Conservation (phyloP, 352 stramenopile species). For the Pythium plurisporium region DNA sequence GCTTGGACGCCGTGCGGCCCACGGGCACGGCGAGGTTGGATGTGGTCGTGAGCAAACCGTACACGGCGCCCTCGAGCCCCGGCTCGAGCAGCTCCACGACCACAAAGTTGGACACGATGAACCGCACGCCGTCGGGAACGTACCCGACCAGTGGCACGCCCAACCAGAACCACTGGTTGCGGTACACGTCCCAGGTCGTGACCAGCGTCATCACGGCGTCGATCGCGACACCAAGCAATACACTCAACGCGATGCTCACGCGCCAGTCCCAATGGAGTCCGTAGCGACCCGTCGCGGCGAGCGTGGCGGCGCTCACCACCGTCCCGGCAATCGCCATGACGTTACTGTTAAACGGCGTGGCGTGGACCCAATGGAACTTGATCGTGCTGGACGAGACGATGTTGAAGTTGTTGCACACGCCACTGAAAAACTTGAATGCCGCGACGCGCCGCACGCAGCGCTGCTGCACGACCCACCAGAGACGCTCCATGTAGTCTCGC, state of each 20-base stretch:
- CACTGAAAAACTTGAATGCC: conserved; percentile 26
- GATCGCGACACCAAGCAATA: conserved; percentile 12
- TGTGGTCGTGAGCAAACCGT: conserved; percentile 32
- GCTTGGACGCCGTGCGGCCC: conserved; percentile 17
- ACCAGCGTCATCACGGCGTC: conserved; percentile 23
- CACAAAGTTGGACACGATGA: conserved; percentile 23
- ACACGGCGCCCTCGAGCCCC: conserved; percentile 15
- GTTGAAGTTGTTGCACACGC: conserved; percentile 23
- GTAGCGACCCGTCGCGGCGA: conserved; percentile 16
- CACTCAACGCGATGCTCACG: conserved; percentile 11
- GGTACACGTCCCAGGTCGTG: conserved; percentile 23
- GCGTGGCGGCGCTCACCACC: conserved; percentile 5
- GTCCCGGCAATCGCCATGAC: conserved; percentile 17
- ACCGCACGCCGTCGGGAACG: conserved; percentile 19
- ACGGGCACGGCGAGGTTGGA: conserved; percentile 16
- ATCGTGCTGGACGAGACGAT: conserved; percentile 13
- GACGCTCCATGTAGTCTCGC: conserved; percentile 16
- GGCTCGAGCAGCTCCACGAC: conserved; percentile 20
- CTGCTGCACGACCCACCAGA: conserved; percentile 27
- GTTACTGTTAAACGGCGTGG: conserved; percentile 18
- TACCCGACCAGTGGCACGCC: conserved; percentile 15
- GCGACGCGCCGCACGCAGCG: conserved; percentile 27
- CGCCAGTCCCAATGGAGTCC: conserved; percentile 27
- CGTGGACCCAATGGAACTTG: conserved; percentile 22
- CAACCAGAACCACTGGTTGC: conserved; percentile 24